phyloP scores from a whole-genome alignment of 805 yeast species.

The Starmerella ratchasimensis region DNA sequence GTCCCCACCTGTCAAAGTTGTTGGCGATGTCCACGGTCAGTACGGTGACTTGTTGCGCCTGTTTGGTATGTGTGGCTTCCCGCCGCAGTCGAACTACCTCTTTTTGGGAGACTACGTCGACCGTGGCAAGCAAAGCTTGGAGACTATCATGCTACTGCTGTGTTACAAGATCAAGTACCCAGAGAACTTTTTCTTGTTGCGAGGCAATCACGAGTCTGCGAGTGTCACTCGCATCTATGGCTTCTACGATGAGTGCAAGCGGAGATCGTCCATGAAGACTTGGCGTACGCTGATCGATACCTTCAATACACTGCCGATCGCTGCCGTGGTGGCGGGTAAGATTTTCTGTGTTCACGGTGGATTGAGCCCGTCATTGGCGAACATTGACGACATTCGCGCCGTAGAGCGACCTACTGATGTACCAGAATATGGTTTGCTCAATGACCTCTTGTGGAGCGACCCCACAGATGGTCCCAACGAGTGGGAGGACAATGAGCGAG shows the following conservation, averaged over 20 bases:
- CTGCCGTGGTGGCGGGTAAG: slow-evolving; percentile 90
- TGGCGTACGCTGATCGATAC: slow-evolving; percentile 94
- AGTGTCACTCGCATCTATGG: slow-evolving; percentile 94
- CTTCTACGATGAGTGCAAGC: slow-evolving; percentile 93
- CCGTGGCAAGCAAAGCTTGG: slow-evolving; percentile 90
- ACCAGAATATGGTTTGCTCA: slow-evolving; percentile 67
- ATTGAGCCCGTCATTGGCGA: slow-evolving; percentile 55
- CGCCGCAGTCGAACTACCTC: slow-evolving; percentile 83
- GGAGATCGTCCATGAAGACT: slow-evolving; percentile 79
- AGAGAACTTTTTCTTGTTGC: slow-evolving; percentile 77
- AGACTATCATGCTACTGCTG: slow-evolving; percentile 71
- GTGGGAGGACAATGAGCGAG: slow-evolving; percentile 81
- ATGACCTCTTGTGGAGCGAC: slow-evolving; percentile 72
- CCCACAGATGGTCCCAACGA: slow-evolving; percentile 73
- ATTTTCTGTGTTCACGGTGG: slow-evolving; percentile 89
- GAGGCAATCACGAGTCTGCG: slow-evolving; percentile 98
- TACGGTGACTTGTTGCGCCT: slow-evolving; percentile 80
- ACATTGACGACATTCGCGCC: slow-evolving; percentile 60
- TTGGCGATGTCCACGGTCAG: slow-evolving; percentile 95
- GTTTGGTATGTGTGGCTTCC: slow-evolving; percentile 92
- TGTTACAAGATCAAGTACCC: slow-evolving; percentile 96
- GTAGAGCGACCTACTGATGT: slow-evolving; percentile 76
- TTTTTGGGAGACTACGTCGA: slow-evolving; percentile 96
- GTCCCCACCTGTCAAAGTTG: slow-evolving; percentile 74
- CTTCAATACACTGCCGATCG: slow-evolving; percentile 87